Percentiles rank a stretch among this genome's conserved stretches.
phyloP scores from a whole-genome alignment of 208 protist genomes.

The Leishmania guyanensis region DNA sequence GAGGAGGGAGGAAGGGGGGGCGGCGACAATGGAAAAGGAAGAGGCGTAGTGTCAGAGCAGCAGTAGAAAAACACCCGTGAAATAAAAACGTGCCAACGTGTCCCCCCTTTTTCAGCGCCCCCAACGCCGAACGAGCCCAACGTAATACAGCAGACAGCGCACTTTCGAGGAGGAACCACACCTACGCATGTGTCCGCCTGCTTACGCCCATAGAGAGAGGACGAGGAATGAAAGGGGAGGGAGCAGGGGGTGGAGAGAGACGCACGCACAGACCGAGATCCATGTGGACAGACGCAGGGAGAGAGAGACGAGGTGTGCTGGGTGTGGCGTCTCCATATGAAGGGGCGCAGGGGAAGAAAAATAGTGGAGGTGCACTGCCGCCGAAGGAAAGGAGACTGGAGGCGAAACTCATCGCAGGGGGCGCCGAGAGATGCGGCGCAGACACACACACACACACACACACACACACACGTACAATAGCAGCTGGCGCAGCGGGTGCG shows the following conservation, averaged over 20 bases:
- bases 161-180: too few species aligned
- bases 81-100: not conserved
- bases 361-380: not conserved
- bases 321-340: not conserved
- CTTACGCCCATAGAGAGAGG: too few species aligned
- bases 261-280: not conserved
- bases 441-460: not conserved
- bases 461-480: not conserved
- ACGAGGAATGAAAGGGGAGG: too few species aligned
- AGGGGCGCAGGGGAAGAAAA: not conserved
- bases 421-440: not conserved
- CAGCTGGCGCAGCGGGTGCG: not conserved
- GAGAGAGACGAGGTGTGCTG: not conserved
- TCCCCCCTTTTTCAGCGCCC: not conserved
- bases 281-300: not conserved
- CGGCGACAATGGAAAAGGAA: not conserved
- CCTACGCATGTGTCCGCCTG: too few species aligned
- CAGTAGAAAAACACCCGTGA: not conserved
- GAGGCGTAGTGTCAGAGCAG: not conserved
- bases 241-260: not conserved
- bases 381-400: not conserved
- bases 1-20: not conserved
- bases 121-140: not conserved
- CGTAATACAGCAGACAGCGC: too few species aligned
- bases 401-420: not conserved